These are phyloP conservation scores for Canavalia gladiata DNA, from an alignment of 306 rosid species.

Conservation along the genomic window DNA sequence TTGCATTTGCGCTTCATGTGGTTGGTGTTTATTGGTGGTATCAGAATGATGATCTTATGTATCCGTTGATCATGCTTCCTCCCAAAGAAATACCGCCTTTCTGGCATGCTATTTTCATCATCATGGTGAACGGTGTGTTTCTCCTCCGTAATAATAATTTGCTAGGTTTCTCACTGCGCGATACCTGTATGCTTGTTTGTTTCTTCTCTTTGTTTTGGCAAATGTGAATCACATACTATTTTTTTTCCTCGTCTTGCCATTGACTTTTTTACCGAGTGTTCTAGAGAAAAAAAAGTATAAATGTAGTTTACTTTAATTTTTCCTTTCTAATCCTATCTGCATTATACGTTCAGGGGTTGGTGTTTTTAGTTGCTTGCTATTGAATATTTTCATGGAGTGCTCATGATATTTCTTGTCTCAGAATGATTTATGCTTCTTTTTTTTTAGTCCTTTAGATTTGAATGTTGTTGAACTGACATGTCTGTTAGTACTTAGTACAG, in stretches of 20 bases:
- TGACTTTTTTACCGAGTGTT: slow-evolving; percentile 1
- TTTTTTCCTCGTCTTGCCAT: slow-evolving; percentile 17
- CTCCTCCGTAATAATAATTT: not conserved
- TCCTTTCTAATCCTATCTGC: not conserved
- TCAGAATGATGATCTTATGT: slow-evolving; percentile 86
- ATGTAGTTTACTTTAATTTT: slow-evolving; percentile 4
- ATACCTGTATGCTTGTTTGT: not conserved
- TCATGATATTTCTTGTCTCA: not conserved
- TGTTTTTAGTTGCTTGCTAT: not conserved
- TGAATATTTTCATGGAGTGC: not conserved
- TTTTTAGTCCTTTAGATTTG: slow-evolving; percentile 4
- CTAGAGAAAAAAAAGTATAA: not conserved
- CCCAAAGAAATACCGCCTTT: slow-evolving; percentile 92
- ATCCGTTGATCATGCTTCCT: slow-evolving; percentile 92
- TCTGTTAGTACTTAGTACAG: not conserved
- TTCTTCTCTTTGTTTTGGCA: slow-evolving; percentile 4
- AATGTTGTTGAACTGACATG: not conserved
- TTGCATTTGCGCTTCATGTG: slow-evolving; percentile 84
- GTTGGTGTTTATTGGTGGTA: slow-evolving; percentile 97
- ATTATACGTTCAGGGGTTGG: not conserved
- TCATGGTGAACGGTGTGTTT: slow-evolving; percentile 89
- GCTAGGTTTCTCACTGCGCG: slow-evolving; percentile 10
- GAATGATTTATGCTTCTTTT: not conserved
- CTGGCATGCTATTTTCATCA: slow-evolving; percentile 94
- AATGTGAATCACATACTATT: slow-evolving; percentile 17